A percentile compares a stretch with the other conserved stretches of the same genome.
Conservation (phyloP, 441 rosid species). For the Aquilaria agallochum region DNA sequence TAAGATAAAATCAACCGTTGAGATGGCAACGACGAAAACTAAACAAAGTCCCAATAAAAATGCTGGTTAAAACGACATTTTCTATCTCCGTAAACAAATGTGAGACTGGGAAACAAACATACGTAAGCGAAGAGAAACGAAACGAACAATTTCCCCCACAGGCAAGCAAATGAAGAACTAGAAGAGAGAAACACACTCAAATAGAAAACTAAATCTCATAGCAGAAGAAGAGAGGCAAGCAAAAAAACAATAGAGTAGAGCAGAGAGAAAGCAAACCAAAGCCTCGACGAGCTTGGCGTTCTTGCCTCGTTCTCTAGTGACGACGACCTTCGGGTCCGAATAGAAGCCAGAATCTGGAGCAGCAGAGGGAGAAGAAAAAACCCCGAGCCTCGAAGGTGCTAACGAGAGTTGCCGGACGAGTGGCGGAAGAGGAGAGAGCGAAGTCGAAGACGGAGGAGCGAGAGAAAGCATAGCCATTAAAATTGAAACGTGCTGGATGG, state of each 20-base stretch:
- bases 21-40: no score
- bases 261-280: conserved; percentile 40
- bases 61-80: no score
- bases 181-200: no score
- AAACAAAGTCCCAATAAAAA: no score
- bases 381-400: conserved; percentile 14
- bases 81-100: no score
- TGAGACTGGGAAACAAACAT: no score
- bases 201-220: background rate
- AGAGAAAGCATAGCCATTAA: conserved; percentile 25
- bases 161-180: no score
- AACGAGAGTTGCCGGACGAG: conserved; percentile 19
- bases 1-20: no score
- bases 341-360: conserved; percentile 21
- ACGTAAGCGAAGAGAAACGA: no score
- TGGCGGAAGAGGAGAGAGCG: conserved; percentile 18
- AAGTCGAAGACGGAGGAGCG: conserved; percentile 9
- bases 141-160: no score
- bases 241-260: background rate
- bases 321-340: conserved; percentile 62
- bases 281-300: conserved; percentile 74
- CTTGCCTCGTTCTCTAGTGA: conserved; percentile 91
- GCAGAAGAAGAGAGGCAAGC: background rate
- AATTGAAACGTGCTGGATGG: conserved; percentile 25
- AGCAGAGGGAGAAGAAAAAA: conserved; percentile 18